phyloP scores from a whole-genome alignment of 176 grass and related monocot species.

The Tillandsia leiboldiana region DNA sequence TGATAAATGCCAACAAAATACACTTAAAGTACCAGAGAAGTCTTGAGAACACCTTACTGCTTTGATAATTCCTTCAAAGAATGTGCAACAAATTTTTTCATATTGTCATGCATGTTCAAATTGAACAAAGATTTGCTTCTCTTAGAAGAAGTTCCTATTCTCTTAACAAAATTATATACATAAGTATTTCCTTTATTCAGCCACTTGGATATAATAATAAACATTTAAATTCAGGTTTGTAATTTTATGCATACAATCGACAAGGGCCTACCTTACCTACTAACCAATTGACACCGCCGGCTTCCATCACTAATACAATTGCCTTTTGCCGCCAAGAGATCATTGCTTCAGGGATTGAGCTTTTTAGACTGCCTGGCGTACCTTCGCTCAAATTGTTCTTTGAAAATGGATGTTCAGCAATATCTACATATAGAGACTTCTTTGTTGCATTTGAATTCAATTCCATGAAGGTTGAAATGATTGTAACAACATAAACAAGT shows the following conservation, averaged over 20 bases:
- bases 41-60: too few species aligned
- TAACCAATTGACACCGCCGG: conserved; percentile 76
- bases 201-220: background rate
- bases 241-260: conserved; percentile 10
- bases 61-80: too few species aligned
- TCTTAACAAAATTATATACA: background rate
- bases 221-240: background rate
- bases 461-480: conserved; percentile 78
- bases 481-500: conserved; percentile 58
- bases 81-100: too few species aligned
- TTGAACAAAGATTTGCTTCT: background rate
- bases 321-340: conserved; percentile 72
- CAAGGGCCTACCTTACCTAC: conserved; percentile 61
- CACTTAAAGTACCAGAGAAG: too few species aligned
- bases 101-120: background rate
- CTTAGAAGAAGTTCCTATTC: background rate
- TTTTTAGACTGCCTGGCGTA: conserved; percentile 33
- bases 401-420: conserved; percentile 31
- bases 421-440: conserved; percentile 24
- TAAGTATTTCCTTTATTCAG: background rate
- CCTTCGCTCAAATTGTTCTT: conserved; percentile 20
- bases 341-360: conserved; percentile 29
- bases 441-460: conserved; percentile 30
- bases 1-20: too few species aligned
- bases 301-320: conserved; percentile 76